Base-by-base conservation (phyloP, 129 eudicot genomes). In the Calendula officinalis region DNA sequence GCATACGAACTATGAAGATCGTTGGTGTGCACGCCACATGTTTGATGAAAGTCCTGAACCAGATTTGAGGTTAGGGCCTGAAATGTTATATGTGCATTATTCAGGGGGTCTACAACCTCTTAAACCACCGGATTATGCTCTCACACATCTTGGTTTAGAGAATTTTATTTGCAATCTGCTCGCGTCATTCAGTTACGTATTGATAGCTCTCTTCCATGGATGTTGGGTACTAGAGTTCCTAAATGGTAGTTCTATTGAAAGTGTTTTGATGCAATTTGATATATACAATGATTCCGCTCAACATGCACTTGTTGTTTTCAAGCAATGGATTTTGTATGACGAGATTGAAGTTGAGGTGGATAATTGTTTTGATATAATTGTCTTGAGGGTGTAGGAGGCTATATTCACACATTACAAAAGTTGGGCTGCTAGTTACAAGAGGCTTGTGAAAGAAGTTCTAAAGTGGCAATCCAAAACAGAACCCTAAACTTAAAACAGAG, bases 281-380 rank as follows among this genome's bases (percentile, higher is more conserved):
- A 92, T 92, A 64, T 92, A 92, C 67, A 92, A 92, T 83, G 99
- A 92, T 83, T 87, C 99, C 64, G 95, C 99, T 57, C 99, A 88
- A 60, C 96, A 92, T 49, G 96, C 96, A 41, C 76, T 92, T 10
- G 86, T 84, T 48, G 87, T 89, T 48, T 89, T 92, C 74, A 92
- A 92, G 85, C 96, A 92, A 78, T 85, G 99, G 0, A 88, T 88
- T 80, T 92, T 92, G 47, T 92, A 92, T 63, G 99, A 92, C 81
- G 99, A 92, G 75, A 86, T 92, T 49, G 99, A 92, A 85, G 99
- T 96, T 37, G 99, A 92, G 99, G 98, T 92, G 67, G 98, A 92
- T 73, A 89, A 85, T 66, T 88, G 98, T 75, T 92, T 92, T 81
- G 96, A 92, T 79, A 79, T 92, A 66, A 88, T 92, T 78, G 88